phyloP scores from a whole-genome alignment of 257 asterid genomes.

The Solanum chilense region DNA sequence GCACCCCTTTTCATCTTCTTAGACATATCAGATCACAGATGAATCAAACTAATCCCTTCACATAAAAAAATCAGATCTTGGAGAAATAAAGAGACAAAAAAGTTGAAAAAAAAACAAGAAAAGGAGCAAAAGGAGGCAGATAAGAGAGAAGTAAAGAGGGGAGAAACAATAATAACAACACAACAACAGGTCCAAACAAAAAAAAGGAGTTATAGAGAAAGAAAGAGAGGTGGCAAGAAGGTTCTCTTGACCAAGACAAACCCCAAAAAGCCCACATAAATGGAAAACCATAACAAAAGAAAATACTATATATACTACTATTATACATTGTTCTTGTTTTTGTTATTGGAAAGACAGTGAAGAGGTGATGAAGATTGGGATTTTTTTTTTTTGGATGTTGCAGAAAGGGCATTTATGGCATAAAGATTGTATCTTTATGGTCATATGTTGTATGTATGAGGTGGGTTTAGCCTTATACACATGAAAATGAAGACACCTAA shows the following conservation, averaged over 20 bases:
- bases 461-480: slow-evolving; percentile 8
- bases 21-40: slow-evolving; percentile 46
- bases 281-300: slow-evolving; percentile 1
- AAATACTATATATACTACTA: not conserved
- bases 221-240: slow-evolving; percentile 24
- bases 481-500: slow-evolving; percentile 13
- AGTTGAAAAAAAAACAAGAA: not conserved
- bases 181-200: not conserved
- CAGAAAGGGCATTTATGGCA: slow-evolving; percentile 69
- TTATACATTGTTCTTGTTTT: not conserved
- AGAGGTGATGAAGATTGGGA: slow-evolving; percentile 32
- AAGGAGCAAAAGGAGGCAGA: slow-evolving; percentile 6
- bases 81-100: not conserved
- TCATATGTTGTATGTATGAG: not conserved
- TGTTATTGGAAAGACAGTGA: not conserved
- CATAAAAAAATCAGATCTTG: not conserved
- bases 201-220: not conserved
- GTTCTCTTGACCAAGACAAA: slow-evolving; percentile 72
- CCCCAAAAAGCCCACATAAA: slow-evolving; percentile 34
- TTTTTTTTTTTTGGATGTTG: slow-evolving; percentile 29
- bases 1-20: slow-evolving; percentile 43
- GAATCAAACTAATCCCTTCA: not conserved
- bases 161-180: not conserved
- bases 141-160: not conserved
- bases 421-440: slow-evolving; percentile 1